Evolutionary conservation across 352 stramenopile species (phyloP), one percentile per base, ranked within the genome.

Genomic region (Globisporangium parvum): DNA sequence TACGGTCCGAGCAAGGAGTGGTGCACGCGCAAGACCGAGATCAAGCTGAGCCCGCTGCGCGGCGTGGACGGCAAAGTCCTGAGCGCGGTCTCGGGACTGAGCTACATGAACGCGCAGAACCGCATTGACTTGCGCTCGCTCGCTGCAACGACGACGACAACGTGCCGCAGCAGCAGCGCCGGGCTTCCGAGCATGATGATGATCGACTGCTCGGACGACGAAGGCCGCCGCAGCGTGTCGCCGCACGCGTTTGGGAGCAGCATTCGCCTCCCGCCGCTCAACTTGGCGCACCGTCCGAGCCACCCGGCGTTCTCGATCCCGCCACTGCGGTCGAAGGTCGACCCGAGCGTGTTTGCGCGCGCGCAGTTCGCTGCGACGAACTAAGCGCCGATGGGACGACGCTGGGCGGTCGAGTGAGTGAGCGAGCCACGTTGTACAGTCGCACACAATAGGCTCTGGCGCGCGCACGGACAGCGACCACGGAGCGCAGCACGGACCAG

Each of bases 291-390:
- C 41, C 63, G 59, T 26, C 63, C 73, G 33, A 44, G 57, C 15
- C 60, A 63, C 24, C 67, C 24, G 21, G 69, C 71, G 18, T 78
- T 80, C 52, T 71, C 75, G 35, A 91, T 91, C 60, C 80, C 80
- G 14, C 80, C 80, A n/a, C 67, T 91, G 40, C 77, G 80, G 26
- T 87, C 80, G 23, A 91, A 91, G 71, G 83, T 91, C 53, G 76
- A 88, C 44, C 80, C 80, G 28, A 88, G 64, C 51, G 76, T 91
- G 50, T 67, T 91, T 26, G 65, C 63, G 20, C 69, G 63, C 51
- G 60, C 67, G 10, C 79, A 87, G 59, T 80, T 74, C 52, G 71
- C 70, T 1, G 55, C 72, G 21, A 78, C 57, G 20, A 81, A 82
- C 63, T 90, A 83, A 59, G 21, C 33, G 20, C 17, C 4, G 17